phyloP scores from a whole-genome alignment of 140 eudicot genomes.

The Flaveria floridana region DNA sequence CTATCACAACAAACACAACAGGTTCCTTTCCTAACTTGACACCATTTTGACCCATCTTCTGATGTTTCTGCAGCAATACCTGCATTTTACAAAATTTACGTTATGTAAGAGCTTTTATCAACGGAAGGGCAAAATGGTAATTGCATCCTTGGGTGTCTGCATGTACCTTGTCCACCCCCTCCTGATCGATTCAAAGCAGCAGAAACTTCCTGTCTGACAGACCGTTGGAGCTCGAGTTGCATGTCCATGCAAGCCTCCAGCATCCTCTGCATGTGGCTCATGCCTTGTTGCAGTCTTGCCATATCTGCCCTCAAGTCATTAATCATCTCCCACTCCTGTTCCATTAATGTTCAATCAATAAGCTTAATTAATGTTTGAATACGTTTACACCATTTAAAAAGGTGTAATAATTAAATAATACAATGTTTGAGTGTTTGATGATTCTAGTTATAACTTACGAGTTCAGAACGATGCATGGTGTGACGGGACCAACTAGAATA shows the following conservation, averaged over 20 bases:
- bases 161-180: conserved; percentile 71
- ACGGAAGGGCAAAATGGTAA: neutral
- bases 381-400: neutral
- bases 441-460: conserved; percentile 43
- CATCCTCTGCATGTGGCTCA: conserved; percentile 99
- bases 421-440: conserved; percentile 1
- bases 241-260: conserved; percentile 99
- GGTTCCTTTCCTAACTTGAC: conserved; percentile 84
- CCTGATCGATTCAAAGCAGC: conserved; percentile 91
- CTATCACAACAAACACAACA: conserved; percentile 98
- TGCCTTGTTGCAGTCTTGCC: conserved; percentile 95
- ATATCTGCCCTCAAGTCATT: conserved; percentile 90
- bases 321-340: conserved; percentile 94
- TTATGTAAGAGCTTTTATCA: neutral
- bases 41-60: conserved; percentile 92
- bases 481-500: conserved; percentile 92
- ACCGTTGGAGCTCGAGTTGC: conserved; percentile 96
- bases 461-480: conserved; percentile 90
- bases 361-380: conserved; percentile 20
- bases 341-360: conserved; percentile 20
- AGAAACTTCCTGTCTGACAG: conserved; percentile 97
- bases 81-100: conserved; percentile 25
- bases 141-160: conserved; percentile 7
- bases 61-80: conserved; percentile 83
- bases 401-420: neutral